Evolutionary conservation across 139 green algal genomes (phyloP), one percentile per base, ranked within the genome.

Genomic region (Chlorokybus atmophyticus): DNA sequence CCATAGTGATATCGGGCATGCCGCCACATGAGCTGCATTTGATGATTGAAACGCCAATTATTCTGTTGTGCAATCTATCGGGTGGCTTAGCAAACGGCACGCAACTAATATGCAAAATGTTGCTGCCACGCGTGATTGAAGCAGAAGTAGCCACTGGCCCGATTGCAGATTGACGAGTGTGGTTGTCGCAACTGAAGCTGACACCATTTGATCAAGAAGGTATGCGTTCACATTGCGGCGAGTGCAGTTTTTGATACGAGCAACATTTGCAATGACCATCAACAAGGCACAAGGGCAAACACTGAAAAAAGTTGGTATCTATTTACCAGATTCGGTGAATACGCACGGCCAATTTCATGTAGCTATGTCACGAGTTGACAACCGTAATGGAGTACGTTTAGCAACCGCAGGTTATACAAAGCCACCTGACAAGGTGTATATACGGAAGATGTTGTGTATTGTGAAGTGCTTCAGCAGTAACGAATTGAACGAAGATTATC

Each of bases 201-300:
- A 21, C 14, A 14, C 10, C 35, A 14, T 14, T 14, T 44, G 10
- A 10, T 21, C 10, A 44, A 10, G 14, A 10, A 10, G 14, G 10
- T 44, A 21, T 10, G 35, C 35, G 35, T 44, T 44, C 14, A 10
- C 10, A 44, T 44, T 44, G 35, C 35, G 35, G 10, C 35, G 35
- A 14, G 28, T 31, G 49, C 71, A 79, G 25, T 73, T 74, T 27
- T 58, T 57, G 19, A 28, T 79, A 1, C 21, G 53, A 17, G 27
- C 32, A 3, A 60, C 71, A 8, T 78, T 70, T 55, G 63, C 59
- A 2, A 73, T 78, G 70, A 73, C 65, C 14, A 64, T 68, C 62
- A 71, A 76, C 57, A 76, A 76, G 54, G 50, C 56, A 5, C 64
- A 71, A 48, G 70, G 70, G 2, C 70, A 78, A 32, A 71, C 70